phyloP scores from a whole-genome alignment of 306 rosid species.

The Prosopis cineraria region DNA sequence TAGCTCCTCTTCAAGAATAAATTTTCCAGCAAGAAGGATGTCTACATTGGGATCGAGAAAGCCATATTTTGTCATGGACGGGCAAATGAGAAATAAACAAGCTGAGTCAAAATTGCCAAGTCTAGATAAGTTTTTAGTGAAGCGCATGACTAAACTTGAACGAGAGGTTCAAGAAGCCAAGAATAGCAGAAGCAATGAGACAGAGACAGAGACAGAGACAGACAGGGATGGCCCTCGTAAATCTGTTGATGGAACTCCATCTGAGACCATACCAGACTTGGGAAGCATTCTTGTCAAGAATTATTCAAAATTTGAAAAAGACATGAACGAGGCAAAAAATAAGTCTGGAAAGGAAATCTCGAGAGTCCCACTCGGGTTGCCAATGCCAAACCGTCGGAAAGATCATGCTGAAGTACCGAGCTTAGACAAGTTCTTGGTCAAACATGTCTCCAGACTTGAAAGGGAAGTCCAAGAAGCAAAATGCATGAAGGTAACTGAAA shows the following conservation, averaged over 20 bases:
- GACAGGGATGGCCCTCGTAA: conserved; percentile 33
- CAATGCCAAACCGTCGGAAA: conserved; percentile 35
- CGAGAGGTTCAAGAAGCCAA: conserved; percentile 86
- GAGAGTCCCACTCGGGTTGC: conserved; percentile 30
- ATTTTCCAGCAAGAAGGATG: conserved; percentile 49
- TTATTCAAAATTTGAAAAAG: conserved; percentile 51
- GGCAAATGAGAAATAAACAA: conserved; percentile 52
- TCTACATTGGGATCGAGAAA: conserved; percentile 50
- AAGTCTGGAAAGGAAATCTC: conserved; percentile 36
- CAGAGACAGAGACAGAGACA: conserved; percentile 45
- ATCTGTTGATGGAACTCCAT: conserved; percentile 35
- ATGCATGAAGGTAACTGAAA: conserved; percentile 48
- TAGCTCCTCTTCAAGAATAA: conserved; percentile 40
- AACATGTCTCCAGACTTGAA: conserved; percentile 80
- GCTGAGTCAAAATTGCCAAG: conserved; percentile 70
- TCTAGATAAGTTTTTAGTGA: conserved; percentile 84
- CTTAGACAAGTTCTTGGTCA: conserved; percentile 80
- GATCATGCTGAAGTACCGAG: conserved; percentile 59
- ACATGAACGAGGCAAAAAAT: conserved; percentile 48
- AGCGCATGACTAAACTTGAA: conserved; percentile 84
- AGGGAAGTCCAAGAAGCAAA: conserved; percentile 86
- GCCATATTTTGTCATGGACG: conserved; percentile 40
- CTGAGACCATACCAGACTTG: conserved; percentile 49
- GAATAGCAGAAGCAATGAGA: conserved; percentile 50
- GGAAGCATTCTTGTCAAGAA: conserved; percentile 58